Evolutionary conservation across 768 basidiomycete genomes (phyloP).

Genomic region (Peribolospora kevripleyi): DNA sequence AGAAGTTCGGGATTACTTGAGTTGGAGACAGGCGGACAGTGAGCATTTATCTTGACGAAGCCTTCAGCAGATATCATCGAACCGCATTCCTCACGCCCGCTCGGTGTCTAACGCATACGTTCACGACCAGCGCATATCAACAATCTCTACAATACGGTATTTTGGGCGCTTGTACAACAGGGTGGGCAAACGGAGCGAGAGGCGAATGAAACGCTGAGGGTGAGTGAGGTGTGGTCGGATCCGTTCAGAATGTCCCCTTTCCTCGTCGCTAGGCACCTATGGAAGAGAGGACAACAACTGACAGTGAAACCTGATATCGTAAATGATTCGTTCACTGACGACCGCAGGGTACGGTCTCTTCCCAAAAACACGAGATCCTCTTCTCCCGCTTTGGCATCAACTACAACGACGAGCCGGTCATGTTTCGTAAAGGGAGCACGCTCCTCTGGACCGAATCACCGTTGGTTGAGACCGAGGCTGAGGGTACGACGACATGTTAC

Average conservation of each 20-base stretch:
- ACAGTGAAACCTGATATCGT: not conserved
- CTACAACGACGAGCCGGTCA: constrained; percentile 48
- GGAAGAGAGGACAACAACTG: too few species aligned
- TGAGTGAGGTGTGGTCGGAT: constrained; percentile 22
- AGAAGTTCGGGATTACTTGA: constrained; percentile 70
- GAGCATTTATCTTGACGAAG: constrained; percentile 18
- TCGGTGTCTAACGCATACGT: too few species aligned
- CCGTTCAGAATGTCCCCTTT: not conserved
- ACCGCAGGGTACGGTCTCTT: constrained; percentile 58
- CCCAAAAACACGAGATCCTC: constrained; percentile 75
- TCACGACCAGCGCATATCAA: constrained; percentile 94
- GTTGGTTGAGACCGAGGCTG: too few species aligned
- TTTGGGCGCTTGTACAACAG: constrained; percentile 77
- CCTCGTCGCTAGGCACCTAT: not conserved
- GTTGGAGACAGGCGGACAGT: constrained; percentile 95
- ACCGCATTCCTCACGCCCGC: too few species aligned
- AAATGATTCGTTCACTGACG: not conserved
- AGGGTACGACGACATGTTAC: too few species aligned
- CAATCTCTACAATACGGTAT: constrained; percentile 84
- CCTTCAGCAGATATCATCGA: not conserved
- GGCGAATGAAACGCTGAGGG: constrained; percentile 57
- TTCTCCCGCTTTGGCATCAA: constrained; percentile 62
- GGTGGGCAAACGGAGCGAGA: constrained; percentile 53
- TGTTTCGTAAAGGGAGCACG: constrained; percentile 65
- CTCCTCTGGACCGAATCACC: too few species aligned